Evolutionary conservation across 805 yeast species (phyloP), one percentile per base, ranked within the genome.

Genomic region (Tanozyma kutaoensis): DNA sequence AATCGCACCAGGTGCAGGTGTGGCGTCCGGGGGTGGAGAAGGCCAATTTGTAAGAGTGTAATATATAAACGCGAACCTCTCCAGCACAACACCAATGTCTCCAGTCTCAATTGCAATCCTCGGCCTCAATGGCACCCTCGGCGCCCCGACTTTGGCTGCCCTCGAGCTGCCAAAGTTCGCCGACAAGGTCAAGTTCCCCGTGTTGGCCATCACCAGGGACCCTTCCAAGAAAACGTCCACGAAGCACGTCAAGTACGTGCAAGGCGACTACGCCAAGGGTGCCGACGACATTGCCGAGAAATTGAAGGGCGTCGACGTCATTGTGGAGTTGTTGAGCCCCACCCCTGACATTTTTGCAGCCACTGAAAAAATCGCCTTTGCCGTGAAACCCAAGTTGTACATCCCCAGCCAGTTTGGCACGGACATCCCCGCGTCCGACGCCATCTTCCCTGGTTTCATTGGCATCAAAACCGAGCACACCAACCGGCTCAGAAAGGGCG

Each of bases 391-490:
- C 26, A 62, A 64, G 40, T 41, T 69, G 19, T 72, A 58, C 49
- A 62, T 72, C 35, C 76, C 78, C 18, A 64, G 76, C 2, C 78
- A 72, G 38, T 74, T 66, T 38, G 84, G 81, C 22, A 38, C 55
- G 14, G 71, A 69, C 28, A 26, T 59, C 12, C 42, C 35, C 3
- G 49, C 41, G 7, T 43, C 44, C 13, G 38, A 38, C 4, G 31
- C 36, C 13, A 22, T 28, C 14, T 43, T 56, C 14, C 63, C 69
- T 5, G 55, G 52, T 1, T 49, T 65, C 29, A 38, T 48, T 17
- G 39, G 25, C 2, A 9, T 30, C 12, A 68, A 67, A 42, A 24
- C 42, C 1, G 38, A 30, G 2, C 69, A 66, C 37, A 41, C 61
- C 5, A 38, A 40, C 2, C 48, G 41, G 10, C 55, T 65, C 12